Base-by-base conservation (phyloP, 2,329 filamentous ascomycete genomes). In the Sclerotinia nivalis region DNA sequence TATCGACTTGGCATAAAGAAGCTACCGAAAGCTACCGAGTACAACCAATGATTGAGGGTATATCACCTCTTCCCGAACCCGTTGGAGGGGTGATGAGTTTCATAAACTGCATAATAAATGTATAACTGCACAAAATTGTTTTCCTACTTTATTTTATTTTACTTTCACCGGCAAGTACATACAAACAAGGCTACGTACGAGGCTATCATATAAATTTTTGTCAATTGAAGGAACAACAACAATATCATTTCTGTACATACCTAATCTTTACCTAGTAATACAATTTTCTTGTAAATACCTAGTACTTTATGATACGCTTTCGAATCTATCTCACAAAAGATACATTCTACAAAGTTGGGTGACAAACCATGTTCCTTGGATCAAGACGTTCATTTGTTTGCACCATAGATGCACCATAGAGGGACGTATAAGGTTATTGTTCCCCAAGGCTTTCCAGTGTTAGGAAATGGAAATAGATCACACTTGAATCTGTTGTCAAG, bases 401-500 rank as follows among this genome's bases (percentile, higher is more conserved):
- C 18, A 37, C 40, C 40, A 43, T 43, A 43, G 40, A 43, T 43
- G 40, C 15, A 43, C 49, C 31, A 18, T n/a, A 40, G 47, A 64
- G 13, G 61, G 47, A 52, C 34, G 31, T 52, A 40, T 52, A 52
- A 65, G 34, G n/a, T n/a, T 59, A 18, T 52, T n/a, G n/a, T 13
- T 28, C 47, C 45, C n/a, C 31, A 65, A 52, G 15, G 9, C 34
- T 9, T 28, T 25, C 4, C 31, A 40, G 22, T 9, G 4, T 50
- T 50, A 25, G 45, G 28, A 25, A 49, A 34, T 20, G 45, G 47
- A 12, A 18, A 52, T 40, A 37, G 34, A 50, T 20, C 43, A 40
- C 18, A 22, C 45, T 45, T 50, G 22, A 34, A 56, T 34, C 25
- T 34, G 20, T 22, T 25, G 55, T 50, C 54, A 72, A 66, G 47